Evolutionary conservation across 306 rosid species (phyloP).

Genomic region (Gastrolobium bilobum): DNA sequence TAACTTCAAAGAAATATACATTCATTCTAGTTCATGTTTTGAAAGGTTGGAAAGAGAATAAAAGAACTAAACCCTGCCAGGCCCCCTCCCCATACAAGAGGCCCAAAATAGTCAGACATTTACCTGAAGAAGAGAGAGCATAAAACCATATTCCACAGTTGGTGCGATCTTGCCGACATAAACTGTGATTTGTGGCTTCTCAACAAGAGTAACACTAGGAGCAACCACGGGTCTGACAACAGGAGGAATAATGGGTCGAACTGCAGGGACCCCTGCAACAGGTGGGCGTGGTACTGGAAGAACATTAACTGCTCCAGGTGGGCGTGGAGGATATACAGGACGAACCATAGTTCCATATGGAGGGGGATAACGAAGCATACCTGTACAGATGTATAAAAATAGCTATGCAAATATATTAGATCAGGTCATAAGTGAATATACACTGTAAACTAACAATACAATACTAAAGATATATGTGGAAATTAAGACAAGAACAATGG

Average conservation of each 20-base stretch:
- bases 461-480: constrained; percentile 50
- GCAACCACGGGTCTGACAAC: constrained; percentile 77
- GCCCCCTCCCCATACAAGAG: constrained; percentile 13
- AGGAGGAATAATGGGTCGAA: constrained; percentile 84
- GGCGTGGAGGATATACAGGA: constrained; percentile 79
- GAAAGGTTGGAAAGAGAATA: constrained; percentile 17
- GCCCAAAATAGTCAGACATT: constrained; percentile 39
- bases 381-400: constrained; percentile 76
- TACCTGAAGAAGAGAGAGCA: constrained; percentile 89
- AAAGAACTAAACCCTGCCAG: constrained; percentile 6
- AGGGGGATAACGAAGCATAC: constrained; percentile 83
- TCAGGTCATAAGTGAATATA: constrained; percentile 47
- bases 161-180: constrained; percentile 93
- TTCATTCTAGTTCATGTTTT: constrained; percentile 25
- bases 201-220: constrained; percentile 82
- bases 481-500: constrained; percentile 59
- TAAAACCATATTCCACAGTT: constrained; percentile 90
- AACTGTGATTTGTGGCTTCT: constrained; percentile 86
- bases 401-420: constrained; percentile 83
- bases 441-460: constrained; percentile 46
- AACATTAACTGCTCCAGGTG: constrained; percentile 78
- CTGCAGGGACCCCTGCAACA: constrained; percentile 79
- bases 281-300: constrained; percentile 84
- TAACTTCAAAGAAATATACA: constrained; percentile 59
- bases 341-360: constrained; percentile 86